Percentiles rank a stretch among this genome's conserved stretches.
phyloP scores from a whole-genome alignment of 257 asterid genomes.

The Handroanthus guayacan region DNA sequence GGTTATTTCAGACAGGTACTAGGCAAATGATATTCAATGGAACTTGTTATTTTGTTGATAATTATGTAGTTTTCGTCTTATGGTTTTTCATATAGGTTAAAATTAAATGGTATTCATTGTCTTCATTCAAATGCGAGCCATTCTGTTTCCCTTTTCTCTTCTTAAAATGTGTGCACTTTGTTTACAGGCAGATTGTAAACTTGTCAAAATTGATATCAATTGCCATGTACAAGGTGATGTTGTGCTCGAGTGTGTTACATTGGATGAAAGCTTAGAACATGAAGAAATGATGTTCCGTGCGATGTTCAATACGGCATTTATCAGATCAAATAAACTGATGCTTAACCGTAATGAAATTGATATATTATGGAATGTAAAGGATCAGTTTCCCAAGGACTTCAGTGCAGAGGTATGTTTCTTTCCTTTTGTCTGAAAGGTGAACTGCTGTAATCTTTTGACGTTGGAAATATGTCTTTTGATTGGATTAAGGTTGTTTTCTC shows the following conservation, averaged over 20 bases:
- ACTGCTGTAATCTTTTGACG: conserved; percentile 5
- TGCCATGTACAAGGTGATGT: conserved; percentile 81
- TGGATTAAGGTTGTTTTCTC: conserved; percentile 63
- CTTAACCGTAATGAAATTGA: conserved; percentile 66
- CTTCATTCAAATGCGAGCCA: neutral
- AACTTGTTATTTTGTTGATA: no score
- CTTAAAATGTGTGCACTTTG: conserved; percentile 35
- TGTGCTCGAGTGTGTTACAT: conserved; percentile 67
- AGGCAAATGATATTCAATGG: no score
- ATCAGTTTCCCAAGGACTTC: conserved; percentile 60
- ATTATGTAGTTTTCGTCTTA: conserved; percentile 2
- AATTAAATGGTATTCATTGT: no score
- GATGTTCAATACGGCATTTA: conserved; percentile 77
- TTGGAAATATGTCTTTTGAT: conserved; percentile 30
- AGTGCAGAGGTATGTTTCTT: conserved; percentile 64
- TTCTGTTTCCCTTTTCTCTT: neutral
- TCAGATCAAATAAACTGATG: conserved; percentile 58
- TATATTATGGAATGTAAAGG: conserved; percentile 56
- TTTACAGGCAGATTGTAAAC: conserved; percentile 72
- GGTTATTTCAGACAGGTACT: conserved; percentile 59
- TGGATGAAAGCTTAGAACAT: conserved; percentile 49
- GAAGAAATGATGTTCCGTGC: conserved; percentile 70
- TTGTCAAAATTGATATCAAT: conserved; percentile 64
- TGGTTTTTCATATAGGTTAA: neutral
- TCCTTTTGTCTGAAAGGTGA: conserved; percentile 21